A percentile compares a stretch with the other conserved stretches of the same genome.
These are phyloP conservation scores for Saussurea involucrata DNA, from an alignment of 129 eudicot genomes.

Conservation along the genomic window DNA sequence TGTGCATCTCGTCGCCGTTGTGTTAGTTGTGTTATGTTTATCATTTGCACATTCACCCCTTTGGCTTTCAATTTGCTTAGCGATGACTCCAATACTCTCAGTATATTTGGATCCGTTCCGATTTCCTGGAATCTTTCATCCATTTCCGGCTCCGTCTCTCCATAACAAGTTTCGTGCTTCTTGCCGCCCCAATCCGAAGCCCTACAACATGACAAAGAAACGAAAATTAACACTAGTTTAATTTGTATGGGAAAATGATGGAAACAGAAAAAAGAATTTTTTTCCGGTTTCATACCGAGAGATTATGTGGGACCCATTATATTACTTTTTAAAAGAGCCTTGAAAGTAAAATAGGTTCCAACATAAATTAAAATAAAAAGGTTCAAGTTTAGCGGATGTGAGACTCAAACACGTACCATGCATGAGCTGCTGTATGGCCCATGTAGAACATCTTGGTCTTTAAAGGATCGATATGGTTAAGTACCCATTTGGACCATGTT, in stretches of 20 bases:
- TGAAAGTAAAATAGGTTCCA: no score
- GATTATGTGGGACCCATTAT: no score
- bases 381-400: background rate
- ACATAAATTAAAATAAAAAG: background rate
- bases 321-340: no score
- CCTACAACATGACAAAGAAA: conserved; percentile 8
- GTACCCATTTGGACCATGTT: conserved; percentile 75
- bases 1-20: conserved; percentile 35
- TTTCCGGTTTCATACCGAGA: no score
- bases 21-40: conserved; percentile 35
- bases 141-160: conserved; percentile 28
- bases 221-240: background rate
- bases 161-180: conserved; percentile 9
- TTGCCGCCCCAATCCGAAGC: conserved; percentile 39
- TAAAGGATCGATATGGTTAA: conserved; percentile 40
- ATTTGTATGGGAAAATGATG: background rate
- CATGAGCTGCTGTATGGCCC: conserved; percentile 64
- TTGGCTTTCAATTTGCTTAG: conserved; percentile 20
- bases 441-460: conserved; percentile 59
- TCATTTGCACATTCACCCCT: conserved; percentile 24
- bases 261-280: no score
- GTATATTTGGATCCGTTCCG: conserved; percentile 31
- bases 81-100: conserved; percentile 17
- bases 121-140: conserved; percentile 21
- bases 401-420: conserved; percentile 25